Evolutionary conservation across 106 monocot species (phyloP).

Genomic region (Dactylorhiza incarnata): DNA sequence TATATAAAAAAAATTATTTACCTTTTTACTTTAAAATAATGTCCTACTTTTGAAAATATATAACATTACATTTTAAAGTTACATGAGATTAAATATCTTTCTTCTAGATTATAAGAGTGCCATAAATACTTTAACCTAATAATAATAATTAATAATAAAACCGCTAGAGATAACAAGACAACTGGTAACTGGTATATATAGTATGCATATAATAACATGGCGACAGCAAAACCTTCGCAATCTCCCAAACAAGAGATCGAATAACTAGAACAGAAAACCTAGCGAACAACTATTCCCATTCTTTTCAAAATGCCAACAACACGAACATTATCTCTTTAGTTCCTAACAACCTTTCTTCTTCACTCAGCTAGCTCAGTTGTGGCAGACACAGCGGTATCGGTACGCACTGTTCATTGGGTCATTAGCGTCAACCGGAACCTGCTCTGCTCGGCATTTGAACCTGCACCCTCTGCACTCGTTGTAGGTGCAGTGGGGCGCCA

Average conservation of each 20-base stretch:
- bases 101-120: too few species aligned
- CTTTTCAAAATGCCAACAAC: background rate
- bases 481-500: slow-evolving; percentile 70
- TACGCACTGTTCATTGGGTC: slow-evolving; percentile 90
- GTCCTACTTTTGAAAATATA: too few species aligned
- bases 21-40: too few species aligned
- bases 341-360: background rate
- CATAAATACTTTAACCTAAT: too few species aligned
- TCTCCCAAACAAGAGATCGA: background rate
- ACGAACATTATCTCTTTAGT: background rate
- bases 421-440: slow-evolving; percentile 77
- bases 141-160: too few species aligned
- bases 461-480: slow-evolving; percentile 91
- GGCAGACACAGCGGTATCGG: slow-evolving; percentile 77
- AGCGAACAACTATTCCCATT: background rate
- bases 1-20: too few species aligned
- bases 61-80: too few species aligned
- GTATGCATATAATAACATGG: background rate
- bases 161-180: too few species aligned
- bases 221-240: background rate
- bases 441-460: slow-evolving; percentile 79
- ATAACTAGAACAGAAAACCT: background rate
- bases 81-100: too few species aligned
- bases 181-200: too few species aligned
- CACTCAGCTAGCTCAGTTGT: slow-evolving; percentile 25